These are phyloP conservation scores for Solanum rostratum DNA, from an alignment of 257 asterid genomes.

Conservation along the genomic window DNA sequence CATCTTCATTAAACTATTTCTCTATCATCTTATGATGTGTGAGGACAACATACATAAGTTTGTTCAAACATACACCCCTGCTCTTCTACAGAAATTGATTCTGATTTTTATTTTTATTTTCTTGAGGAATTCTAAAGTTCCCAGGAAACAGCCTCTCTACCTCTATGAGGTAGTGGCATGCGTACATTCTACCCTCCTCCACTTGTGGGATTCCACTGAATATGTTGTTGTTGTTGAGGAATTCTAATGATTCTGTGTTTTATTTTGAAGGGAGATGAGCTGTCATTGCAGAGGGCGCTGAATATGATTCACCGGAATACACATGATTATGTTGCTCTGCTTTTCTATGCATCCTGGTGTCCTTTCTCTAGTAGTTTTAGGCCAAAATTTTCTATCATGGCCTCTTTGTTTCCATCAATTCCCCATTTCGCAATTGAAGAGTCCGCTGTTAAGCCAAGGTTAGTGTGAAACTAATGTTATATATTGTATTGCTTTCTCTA, in stretches of 20 bases:
- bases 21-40: not conserved
- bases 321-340: slow-evolving; percentile 59
- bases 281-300: slow-evolving; percentile 64
- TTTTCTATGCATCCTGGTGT: slow-evolving; percentile 97
- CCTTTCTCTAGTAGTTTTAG: slow-evolving; percentile 70
- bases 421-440: slow-evolving; percentile 94
- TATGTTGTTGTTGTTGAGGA: not conserved
- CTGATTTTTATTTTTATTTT: not conserved
- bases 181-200: too few species aligned
- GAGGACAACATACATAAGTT: not conserved
- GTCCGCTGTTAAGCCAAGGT: slow-evolving; percentile 93
- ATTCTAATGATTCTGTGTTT: slow-evolving; percentile 6
- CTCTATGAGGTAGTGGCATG: too few species aligned
- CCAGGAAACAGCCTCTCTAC: too few species aligned
- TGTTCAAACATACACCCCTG: not conserved
- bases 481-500: not conserved
- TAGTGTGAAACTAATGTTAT: slow-evolving; percentile 10
- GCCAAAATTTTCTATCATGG: slow-evolving; percentile 56
- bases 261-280: slow-evolving; percentile 71
- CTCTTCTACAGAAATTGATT: not conserved
- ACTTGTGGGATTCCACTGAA: too few species aligned
- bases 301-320: slow-evolving; percentile 52
- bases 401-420: slow-evolving; percentile 73
- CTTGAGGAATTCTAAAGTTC: slow-evolving; percentile 8
- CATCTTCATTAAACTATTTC: not conserved